Percentiles rank a stretch among this genome's conserved stretches.
phyloP scores from a whole-genome alignment of 495 filamentous ascomycete genomes.

The Penicillium chermesinum region DNA sequence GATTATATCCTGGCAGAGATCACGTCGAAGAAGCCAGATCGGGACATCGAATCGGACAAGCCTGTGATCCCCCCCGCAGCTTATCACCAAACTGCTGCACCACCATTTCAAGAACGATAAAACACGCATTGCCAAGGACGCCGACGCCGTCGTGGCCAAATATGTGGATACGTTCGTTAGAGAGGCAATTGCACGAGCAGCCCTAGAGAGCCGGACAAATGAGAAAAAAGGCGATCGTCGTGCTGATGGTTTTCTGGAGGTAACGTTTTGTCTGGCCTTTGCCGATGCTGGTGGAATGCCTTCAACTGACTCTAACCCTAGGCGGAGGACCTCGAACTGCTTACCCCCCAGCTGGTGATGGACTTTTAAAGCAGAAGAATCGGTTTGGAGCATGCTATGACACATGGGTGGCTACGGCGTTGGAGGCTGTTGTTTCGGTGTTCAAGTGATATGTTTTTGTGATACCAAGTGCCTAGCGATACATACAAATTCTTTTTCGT shows the following conservation, averaged over 20 bases:
- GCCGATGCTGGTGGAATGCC: slow-evolving; percentile 4
- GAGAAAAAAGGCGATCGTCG: slow-evolving; percentile 22
- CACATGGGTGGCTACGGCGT: slow-evolving; percentile 9
- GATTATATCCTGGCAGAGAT: slow-evolving; percentile 47
- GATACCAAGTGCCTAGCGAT: slow-evolving; percentile 5
- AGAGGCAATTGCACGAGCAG: slow-evolving; percentile 82
- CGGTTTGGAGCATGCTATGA: not conserved
- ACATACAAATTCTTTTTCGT: not conserved
- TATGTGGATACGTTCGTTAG: slow-evolving; percentile 91
- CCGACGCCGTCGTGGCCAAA: slow-evolving; percentile 70
- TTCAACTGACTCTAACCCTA: slow-evolving; percentile 10
- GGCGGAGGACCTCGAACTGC: slow-evolving; percentile 76
- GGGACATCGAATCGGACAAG: slow-evolving; percentile 33
- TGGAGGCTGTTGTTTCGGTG: slow-evolving; percentile 3
- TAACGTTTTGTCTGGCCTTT: too few species aligned
- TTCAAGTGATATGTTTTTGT: slow-evolving; percentile 8
- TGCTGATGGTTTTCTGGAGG: slow-evolving; percentile 68
- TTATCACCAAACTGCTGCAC: slow-evolving; percentile 72
- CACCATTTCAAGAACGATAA: slow-evolving; percentile 66
- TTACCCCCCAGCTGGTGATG: slow-evolving; percentile 82
- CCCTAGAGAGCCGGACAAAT: slow-evolving; percentile 55
- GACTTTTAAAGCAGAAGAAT: slow-evolving; percentile 56
- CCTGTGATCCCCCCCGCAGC: slow-evolving; percentile 64
- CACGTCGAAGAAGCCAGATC: slow-evolving; percentile 21
- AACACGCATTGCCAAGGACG: slow-evolving; percentile 73